phyloP scores from a whole-genome alignment of 495 filamentous ascomycete species.

The Penicillium angulare region DNA sequence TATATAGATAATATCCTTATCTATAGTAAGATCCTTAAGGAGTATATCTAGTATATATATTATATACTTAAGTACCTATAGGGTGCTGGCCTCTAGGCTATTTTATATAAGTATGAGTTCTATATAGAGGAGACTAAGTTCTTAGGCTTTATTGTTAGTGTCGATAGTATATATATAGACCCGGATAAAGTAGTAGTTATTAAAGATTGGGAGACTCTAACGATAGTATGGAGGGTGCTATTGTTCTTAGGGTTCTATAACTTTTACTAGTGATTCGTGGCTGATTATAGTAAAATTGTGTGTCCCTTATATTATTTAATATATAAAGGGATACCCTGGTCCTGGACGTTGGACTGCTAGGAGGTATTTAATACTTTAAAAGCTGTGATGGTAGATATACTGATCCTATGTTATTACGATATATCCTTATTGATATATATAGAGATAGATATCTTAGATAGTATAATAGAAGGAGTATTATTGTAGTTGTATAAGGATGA shows the following conservation, averaged over 20 bases:
- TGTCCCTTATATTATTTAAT: slow-evolving; percentile 2
- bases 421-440: slow-evolving; percentile 5
- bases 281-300: slow-evolving; percentile 3
- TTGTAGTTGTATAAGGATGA: no score
- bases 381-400: background rate
- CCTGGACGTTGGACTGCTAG: slow-evolving; percentile 2
- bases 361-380: slow-evolving; percentile 13
- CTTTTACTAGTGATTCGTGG: slow-evolving; percentile 14
- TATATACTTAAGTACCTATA: background rate
- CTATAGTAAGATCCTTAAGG: background rate
- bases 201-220: slow-evolving; percentile 1
- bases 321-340: slow-evolving; percentile 6
- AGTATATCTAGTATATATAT: background rate
- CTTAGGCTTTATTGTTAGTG: slow-evolving; percentile 9
- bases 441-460: slow-evolving; percentile 16
- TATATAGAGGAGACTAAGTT: slow-evolving; percentile 7
- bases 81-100: background rate
- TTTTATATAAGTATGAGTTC: slow-evolving; percentile 4
- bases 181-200: slow-evolving; percentile 12
- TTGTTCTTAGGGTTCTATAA: slow-evolving; percentile 11
- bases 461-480: background rate
- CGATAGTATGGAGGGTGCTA: slow-evolving; percentile 9
- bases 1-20: slow-evolving; percentile 7
- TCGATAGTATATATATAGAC: slow-evolving; percentile 9
- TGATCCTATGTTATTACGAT: slow-evolving; percentile 6